Base-by-base conservation (phyloP, 2,329 filamentous ascomycete species). In the Clathrospora elynae region DNA sequence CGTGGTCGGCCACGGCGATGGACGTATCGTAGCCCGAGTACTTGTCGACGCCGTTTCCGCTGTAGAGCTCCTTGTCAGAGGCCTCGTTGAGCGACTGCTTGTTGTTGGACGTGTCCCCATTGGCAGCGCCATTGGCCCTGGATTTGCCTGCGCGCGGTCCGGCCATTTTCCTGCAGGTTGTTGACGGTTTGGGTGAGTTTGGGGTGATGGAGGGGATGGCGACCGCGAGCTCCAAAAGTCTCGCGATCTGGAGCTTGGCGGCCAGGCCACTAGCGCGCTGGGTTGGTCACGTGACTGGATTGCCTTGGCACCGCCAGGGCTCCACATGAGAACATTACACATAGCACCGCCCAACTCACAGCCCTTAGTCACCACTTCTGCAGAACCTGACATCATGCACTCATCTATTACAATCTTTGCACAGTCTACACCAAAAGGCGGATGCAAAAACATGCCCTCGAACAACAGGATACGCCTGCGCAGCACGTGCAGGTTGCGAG, bases 1-100 rank as follows among this genome's bases (percentile, higher is more conserved):
- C 88, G 40, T 85, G 86, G 65, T 87, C 87, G 59, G 82, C 83
- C 42, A 85, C 83, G 25, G 91, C 87, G 59, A 97, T 88, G 26
- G 89, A 90, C n/a, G 83, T 88, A 68, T 93, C 87, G 71, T 97
- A 99, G 55, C 90, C 92, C 10, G 88, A 82, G 74, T 84, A 96
- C 70, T 87, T 95, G 72, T 96, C 87, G 62, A 73, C 76, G 62
- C 83, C 84, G 71, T 87, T 82, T 67, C 82, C 80, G 66, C 82
- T 80, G 46, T 96, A 97, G 34, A 97, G 82, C 34, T 87, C 83
- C 57, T 83, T 92, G 71, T 97, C 93, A 75, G 91, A 91, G 68
- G 81, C 83, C 59, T 96, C 91, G 68, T 84, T 95, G 67, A 97
- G 81, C 71, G 88, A 95, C 72, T 87, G 88, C 81, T 96, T 96